Conservation (phyloP, 2,329 filamentous ascomycete genomes). For the Phaeosphaeria sp. region DNA sequence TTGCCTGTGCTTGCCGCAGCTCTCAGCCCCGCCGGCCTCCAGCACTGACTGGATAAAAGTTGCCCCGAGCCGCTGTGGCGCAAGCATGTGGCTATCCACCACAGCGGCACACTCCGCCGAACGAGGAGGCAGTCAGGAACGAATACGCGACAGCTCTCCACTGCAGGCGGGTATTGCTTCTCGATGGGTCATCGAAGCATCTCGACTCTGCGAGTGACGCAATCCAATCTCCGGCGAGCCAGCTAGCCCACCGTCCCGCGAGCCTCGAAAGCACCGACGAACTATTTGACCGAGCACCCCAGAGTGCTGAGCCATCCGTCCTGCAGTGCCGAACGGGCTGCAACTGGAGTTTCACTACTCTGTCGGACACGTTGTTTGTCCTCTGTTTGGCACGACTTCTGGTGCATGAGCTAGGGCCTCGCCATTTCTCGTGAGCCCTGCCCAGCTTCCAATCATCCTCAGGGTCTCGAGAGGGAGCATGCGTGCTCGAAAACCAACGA, state of each 20-base stretch:
- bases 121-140: neutral
- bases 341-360: neutral
- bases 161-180: neutral
- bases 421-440: too few species aligned
- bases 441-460: neutral
- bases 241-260: neutral
- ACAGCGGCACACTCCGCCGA: neutral
- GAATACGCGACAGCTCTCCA: neutral
- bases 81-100: neutral
- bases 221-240: slow-evolving; percentile 10
- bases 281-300: neutral
- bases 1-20: neutral
- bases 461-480: neutral
- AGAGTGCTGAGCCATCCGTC: neutral
- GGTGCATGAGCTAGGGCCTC: neutral
- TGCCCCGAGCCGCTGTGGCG: too few species aligned
- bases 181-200: slow-evolving; percentile 1
- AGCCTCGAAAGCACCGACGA: neutral
- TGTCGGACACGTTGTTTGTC: neutral
- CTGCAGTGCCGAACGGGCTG: neutral
- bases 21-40: too few species aligned
- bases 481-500: neutral
- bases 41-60: too few species aligned
- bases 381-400: neutral
- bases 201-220: slow-evolving; percentile 3